A percentile compares a stretch with the other conserved stretches of the same genome.
Evolutionary conservation across 2,329 filamentous ascomycete genomes (phyloP).

Genomic region (Leptographium galeiforme): DNA sequence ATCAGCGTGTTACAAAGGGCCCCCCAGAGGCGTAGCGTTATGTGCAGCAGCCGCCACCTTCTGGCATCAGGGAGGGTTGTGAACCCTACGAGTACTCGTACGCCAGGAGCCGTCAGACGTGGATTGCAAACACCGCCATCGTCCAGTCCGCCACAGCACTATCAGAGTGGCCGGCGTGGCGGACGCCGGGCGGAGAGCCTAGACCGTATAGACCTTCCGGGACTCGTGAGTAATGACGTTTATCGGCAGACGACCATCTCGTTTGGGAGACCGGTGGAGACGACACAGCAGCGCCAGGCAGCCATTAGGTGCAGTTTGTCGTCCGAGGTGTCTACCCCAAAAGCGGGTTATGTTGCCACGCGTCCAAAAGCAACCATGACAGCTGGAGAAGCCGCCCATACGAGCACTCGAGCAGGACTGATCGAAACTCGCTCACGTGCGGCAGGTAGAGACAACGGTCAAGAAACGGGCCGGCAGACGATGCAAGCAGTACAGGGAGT

Average conservation of each 20-base stretch:
- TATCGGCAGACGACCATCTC: constrained; percentile 8
- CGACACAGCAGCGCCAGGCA: not conserved
- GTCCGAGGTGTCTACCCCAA: not conserved
- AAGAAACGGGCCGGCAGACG: not conserved
- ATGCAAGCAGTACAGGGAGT: too few relatives aligned
- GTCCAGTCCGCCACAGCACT: not conserved
- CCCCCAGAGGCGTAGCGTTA: not conserved
- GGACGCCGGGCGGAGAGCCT: not conserved
- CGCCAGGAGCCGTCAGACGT: not conserved
- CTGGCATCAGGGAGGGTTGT: too few relatives aligned
- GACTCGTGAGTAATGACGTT: constrained; percentile 1
- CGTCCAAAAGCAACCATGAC: not conserved
- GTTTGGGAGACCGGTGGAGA: not conserved
- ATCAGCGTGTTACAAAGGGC: not conserved
- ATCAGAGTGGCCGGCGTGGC: not conserved
- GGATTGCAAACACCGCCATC: constrained; percentile 7
- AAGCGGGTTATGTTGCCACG: not conserved
- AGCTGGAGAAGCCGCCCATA: too few relatives aligned
- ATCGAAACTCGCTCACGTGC: not conserved
- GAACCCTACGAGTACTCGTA: too few relatives aligned
- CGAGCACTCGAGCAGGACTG: not conserved
- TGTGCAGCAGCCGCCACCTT: not conserved
- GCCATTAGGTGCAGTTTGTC: not conserved
- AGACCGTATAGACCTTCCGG: not conserved
- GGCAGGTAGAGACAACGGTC: not conserved